Evolutionary conservation across 768 basidiomycete genomes (phyloP).

Genomic region (Sarcodon sp.): DNA sequence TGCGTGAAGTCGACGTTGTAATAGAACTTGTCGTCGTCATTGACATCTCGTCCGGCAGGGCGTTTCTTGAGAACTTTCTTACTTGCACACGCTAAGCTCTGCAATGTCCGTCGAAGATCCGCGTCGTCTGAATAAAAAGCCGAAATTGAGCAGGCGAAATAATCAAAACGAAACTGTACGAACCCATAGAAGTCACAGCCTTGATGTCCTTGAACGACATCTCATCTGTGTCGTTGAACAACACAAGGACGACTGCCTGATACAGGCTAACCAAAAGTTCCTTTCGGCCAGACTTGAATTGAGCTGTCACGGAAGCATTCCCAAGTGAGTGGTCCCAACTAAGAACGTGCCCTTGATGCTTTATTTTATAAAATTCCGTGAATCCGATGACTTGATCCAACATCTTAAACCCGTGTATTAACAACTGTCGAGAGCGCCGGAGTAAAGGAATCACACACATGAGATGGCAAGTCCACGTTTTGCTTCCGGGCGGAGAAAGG

Average conservation of each 20-base stretch:
- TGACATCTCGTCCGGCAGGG: conserved; percentile 68
- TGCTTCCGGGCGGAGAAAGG: conserved; percentile 50
- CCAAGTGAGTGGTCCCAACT: conserved; percentile 85
- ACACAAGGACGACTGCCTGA: conserved; percentile 75
- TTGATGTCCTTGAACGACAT: conserved; percentile 57
- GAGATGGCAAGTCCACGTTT: conserved; percentile 38
- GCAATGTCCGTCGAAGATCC: conserved; percentile 75
- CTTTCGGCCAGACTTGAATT: conserved; percentile 59
- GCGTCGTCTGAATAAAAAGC: conserved; percentile 35
- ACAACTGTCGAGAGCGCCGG: neutral
- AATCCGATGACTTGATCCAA: conserved; percentile 54
- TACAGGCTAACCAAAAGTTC: conserved; percentile 87
- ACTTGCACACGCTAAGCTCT: conserved; percentile 86
- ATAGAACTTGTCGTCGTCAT: conserved; percentile 60
- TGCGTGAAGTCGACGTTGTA: conserved; percentile 82
- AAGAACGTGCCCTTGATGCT: conserved; percentile 66
- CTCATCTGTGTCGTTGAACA: conserved; percentile 62
- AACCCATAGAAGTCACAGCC: conserved; percentile 60
- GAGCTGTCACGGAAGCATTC: conserved; percentile 61
- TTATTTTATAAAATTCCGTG: conserved; percentile 57
- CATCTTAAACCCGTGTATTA: conserved; percentile 36
- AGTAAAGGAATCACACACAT: conserved; percentile 21
- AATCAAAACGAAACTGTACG: conserved; percentile 12
- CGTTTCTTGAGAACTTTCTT: conserved; percentile 78
- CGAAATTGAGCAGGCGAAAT: neutral